These are phyloP conservation scores for Xylaria castorea DNA, from an alignment of 495 filamentous ascomycete genomes.

Conservation along the genomic window DNA sequence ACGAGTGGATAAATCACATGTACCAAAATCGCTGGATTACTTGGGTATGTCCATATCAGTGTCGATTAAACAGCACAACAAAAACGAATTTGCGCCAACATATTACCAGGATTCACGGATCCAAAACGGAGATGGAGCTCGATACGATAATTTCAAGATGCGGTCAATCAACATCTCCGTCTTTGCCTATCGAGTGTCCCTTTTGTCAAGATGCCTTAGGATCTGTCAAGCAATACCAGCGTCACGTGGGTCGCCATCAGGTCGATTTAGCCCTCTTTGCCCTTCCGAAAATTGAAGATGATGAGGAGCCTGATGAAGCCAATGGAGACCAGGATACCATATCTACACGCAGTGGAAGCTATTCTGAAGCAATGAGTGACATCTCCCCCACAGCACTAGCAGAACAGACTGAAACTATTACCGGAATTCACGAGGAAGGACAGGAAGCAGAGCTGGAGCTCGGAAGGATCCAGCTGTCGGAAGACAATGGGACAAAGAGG, in stretches of 20 bases:
- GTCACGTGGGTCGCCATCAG: slow-evolving; percentile 47
- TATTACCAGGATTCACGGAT: slow-evolving; percentile 1
- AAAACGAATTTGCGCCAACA: slow-evolving; percentile 5
- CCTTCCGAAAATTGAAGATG: slow-evolving; percentile 37
- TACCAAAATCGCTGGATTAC: slow-evolving; percentile 17
- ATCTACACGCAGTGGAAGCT: slow-evolving; percentile 11
- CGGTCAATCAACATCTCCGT: neutral
- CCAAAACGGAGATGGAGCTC: slow-evolving; percentile 2
- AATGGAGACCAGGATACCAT: slow-evolving; percentile 3
- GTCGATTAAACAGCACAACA: neutral
- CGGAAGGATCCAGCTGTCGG: neutral
- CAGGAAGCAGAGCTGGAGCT: neutral
- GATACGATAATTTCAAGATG: slow-evolving; percentile 9
- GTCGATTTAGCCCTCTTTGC: slow-evolving; percentile 50
- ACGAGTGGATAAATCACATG: slow-evolving; percentile 18
- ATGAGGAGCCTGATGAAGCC: slow-evolving; percentile 23
- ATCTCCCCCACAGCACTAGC: neutral
- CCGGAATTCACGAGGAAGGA: neutral
- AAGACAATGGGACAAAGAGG: neutral
- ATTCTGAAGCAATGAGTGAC: neutral
- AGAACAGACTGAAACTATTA: neutral
- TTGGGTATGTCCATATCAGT: slow-evolving; percentile 21
- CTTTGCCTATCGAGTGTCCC: slow-evolving; percentile 17
- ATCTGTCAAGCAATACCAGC: slow-evolving; percentile 38
- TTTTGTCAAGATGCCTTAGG: slow-evolving; percentile 18